Conservation (phyloP, 2,329 filamentous ascomycete species). For the Curvularia verruculosa region DNA sequence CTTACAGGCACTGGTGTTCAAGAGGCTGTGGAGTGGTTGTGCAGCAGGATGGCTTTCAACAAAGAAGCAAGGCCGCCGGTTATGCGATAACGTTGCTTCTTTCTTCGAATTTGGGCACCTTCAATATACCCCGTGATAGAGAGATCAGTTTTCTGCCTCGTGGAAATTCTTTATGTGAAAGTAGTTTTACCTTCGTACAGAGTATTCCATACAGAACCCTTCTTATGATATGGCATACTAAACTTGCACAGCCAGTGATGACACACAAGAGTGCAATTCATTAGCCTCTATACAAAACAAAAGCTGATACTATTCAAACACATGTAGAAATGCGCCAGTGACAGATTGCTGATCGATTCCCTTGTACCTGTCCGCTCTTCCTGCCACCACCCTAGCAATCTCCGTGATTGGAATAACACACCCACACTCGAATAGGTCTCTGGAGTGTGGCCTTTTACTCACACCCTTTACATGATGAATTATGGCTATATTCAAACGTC, state of each 20-base stretch:
- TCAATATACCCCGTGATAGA: constrained; percentile 9
- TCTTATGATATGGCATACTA: not conserved
- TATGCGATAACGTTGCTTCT: constrained; percentile 68
- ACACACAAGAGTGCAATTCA: not conserved
- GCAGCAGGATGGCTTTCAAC: constrained; percentile 92
- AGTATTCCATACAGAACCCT: not conserved
- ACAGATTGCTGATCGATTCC: not conserved
- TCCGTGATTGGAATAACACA: no score
- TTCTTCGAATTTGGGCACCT: not conserved
- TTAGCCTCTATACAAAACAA: not conserved
- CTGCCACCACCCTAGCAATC: not conserved
- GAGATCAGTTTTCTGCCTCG: not conserved
- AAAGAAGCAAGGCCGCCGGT: constrained; percentile 90
- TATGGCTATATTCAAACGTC: no score
- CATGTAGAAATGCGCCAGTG: no score
- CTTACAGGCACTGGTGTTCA: constrained; percentile 81
- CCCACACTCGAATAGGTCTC: constrained; percentile 1
- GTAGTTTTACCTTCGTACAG: no score
- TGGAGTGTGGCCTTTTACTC: constrained; percentile 3
- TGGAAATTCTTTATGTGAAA: not conserved
- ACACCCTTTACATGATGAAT: no score
- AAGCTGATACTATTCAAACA: not conserved
- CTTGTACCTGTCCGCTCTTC: not conserved
- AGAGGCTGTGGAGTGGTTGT: constrained; percentile 97
- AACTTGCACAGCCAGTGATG: not conserved